Base-by-base conservation (phyloP, 2,329 filamentous ascomycete genomes). In the Colletotrichum tropicicola region DNA sequence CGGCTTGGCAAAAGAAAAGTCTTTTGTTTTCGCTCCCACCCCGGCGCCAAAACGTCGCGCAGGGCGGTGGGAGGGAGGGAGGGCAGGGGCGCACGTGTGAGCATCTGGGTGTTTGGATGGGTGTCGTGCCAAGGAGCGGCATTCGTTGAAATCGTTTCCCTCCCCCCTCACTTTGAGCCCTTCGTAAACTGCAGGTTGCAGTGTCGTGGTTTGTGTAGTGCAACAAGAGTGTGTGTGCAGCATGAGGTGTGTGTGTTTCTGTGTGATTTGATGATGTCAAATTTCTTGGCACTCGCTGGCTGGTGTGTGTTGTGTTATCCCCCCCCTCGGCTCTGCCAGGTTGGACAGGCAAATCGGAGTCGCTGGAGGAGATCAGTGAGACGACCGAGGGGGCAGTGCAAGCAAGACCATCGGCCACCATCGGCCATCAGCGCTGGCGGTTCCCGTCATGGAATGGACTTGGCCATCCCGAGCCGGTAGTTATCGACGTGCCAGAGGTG, bases 181-280 rank as follows among this genome's bases (percentile, higher is more conserved):
- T 61, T 43, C 41, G 52, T 44, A 17, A 30, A 19, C 17, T 52
- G 23, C 23, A 43, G 5, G 19, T 23, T 35, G 39, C 27, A 27
- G 23, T 47, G 53, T 25, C 32, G 17, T 19, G 6, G n/a, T 17
- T 12, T 35, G 27, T 47, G 41, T 56, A 25, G 21, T 12, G 44
- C 44, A 47, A 15, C 12, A n/a, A n/a, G n/a, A n/a, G n/a, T n/a
- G 43, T 12, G 17, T 41, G 37, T 41, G 37, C 37, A 41, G 17
- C 37, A n/a, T 12, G 9, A 21, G 37, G 32, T 4, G 32, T 19
- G 35, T 55, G 52, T 53, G 49, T 45, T 44, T 28, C 19, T 25
- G 27, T 43, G 37, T 59, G 59, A 63, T 53, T 53, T 53, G 55
- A 64, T 64, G 55, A 64, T 64, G 60, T 64, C 60, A 64, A 45